Base-by-base conservation (phyloP, 805 yeast species). In the Cephaloascus albidus region DNA sequence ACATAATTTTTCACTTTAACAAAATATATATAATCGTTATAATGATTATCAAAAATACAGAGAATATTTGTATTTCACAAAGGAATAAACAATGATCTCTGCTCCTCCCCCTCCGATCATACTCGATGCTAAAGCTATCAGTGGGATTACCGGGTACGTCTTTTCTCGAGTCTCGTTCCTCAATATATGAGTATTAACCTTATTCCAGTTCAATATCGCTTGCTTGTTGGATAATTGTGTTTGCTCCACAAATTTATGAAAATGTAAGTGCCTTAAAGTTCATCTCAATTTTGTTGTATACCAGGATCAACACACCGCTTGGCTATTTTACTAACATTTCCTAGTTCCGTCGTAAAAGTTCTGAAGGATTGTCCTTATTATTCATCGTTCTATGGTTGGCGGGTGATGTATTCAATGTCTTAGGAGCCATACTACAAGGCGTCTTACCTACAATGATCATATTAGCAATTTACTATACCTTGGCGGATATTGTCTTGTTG, bases 221-320 rank as follows among this genome's bases (percentile, higher is more conserved):
- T 36, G 95, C 97, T 14, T 93, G 97, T 58, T 90, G 98, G 98
- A 82, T 93, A 43, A 89, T 93, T 37, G 98, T 90, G 15, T 90
- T 93, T 68, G 94, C 95, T 31, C 97, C 97, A 10, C 97, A 90
- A 56, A 83, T 93, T 35, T 89, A 87, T 58, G 97, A 93, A 55
- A 90, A 89, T 57, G n/a, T 20, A 12, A 23, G 28, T 23, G 12
- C 28, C 12, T 23, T n/a, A n/a, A n/a, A n/a, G n/a, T n/a, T n/a
- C n/a, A n/a, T n/a, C n/a, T n/a, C n/a, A n/a, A n/a, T n/a, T n/a
- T n/a, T n/a, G n/a, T n/a, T n/a, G n/a, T n/a, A n/a, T n/a, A n/a
- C n/a, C n/a, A n/a, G n/a, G n/a, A n/a, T n/a, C n/a, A n/a, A n/a
- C n/a, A n/a, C n/a, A n/a, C n/a, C 30, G 17, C 10, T 10, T 15